Evolutionary conservation across 805 yeast species (phyloP).

Genomic region (Lachancea cidri): DNA sequence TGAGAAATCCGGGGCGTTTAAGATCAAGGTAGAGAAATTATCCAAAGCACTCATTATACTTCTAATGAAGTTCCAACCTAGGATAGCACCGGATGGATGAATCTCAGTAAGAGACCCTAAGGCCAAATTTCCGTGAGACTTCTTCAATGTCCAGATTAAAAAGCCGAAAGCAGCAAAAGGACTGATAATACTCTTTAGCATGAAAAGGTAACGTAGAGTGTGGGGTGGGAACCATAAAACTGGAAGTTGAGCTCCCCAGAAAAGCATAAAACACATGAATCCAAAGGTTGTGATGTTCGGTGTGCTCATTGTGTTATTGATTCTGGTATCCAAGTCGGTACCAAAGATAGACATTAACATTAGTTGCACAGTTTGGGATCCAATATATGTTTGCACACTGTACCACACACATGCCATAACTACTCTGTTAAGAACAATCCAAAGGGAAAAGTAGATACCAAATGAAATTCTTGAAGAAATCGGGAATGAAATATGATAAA

Average conservation of each 20-base stretch:
- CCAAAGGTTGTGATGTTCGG: conserved; percentile 64
- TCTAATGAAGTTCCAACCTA: conserved; percentile 77
- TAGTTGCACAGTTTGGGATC: conserved; percentile 77
- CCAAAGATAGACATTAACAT: conserved; percentile 80
- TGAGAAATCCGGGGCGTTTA: conserved; percentile 80
- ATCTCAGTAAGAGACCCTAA: conserved; percentile 22
- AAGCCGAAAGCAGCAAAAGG: conserved; percentile 84
- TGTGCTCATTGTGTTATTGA: conserved; percentile 55
- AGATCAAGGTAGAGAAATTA: conserved; percentile 73
- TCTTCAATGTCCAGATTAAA: conserved; percentile 76
- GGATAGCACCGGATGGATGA: conserved; percentile 22
- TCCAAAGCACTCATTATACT: conserved; percentile 71
- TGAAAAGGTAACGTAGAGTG: conserved; percentile 74
- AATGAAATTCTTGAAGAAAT: conserved; percentile 77
- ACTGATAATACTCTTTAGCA: conserved; percentile 70
- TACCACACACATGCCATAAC: conserved; percentile 90
- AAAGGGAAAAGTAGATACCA: conserved; percentile 81
- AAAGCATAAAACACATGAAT: conserved; percentile 71
- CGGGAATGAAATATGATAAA: conserved; percentile 82
- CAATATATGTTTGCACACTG: conserved; percentile 79
- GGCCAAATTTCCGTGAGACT: conserved; percentile 58
- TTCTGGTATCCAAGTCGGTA: conserved; percentile 52
- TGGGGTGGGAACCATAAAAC: conserved; percentile 83
- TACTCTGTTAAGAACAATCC: conserved; percentile 87
- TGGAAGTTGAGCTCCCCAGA: conserved; percentile 76